A percentile compares a stretch with the other conserved stretches of the same genome.
Conservation (phyloP, 73 alveolate species). For the Uronychia setigera region DNA sequence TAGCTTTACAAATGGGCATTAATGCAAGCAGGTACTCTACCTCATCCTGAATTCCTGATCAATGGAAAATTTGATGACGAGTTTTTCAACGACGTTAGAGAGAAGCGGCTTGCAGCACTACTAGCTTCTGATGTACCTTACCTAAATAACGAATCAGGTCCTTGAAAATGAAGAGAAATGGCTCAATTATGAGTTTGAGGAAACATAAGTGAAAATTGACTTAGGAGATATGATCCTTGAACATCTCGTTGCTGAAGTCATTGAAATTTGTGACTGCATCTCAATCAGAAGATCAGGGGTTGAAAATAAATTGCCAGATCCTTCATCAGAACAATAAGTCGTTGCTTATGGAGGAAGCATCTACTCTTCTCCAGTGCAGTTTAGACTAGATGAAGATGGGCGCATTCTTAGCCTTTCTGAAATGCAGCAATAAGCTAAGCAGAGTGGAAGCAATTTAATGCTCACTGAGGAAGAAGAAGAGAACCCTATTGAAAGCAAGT, state of each 20-base stretch:
- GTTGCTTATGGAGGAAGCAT: neutral
- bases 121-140: constrained; percentile 38
- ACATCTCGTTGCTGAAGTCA: constrained; percentile 49
- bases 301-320: neutral
- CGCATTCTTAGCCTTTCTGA: neutral
- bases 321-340: neutral
- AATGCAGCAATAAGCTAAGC: neutral
- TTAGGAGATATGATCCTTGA: constrained; percentile 64
- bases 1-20: constrained; percentile 59
- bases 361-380: neutral
- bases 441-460: neutral
- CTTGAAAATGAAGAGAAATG: constrained; percentile 60
- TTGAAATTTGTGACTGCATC: neutral
- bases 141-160: neutral
- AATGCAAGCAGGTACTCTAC: constrained; percentile 68
- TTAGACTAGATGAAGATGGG: neutral
- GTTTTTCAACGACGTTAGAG: constrained; percentile 23
- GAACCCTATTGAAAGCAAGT: no score
- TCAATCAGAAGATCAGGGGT: neutral
- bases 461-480: neutral
- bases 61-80: constrained; percentile 37
- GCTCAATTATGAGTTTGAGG: constrained; percentile 65
- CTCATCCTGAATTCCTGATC: constrained; percentile 56
- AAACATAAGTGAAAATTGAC: constrained; percentile 66
- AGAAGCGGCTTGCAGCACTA: constrained; percentile 39